A percentile compares a stretch with the other conserved stretches of the same genome.
Conservation (phyloP, 75 land plant species). For the Cunninghamia lanceolata region DNA sequence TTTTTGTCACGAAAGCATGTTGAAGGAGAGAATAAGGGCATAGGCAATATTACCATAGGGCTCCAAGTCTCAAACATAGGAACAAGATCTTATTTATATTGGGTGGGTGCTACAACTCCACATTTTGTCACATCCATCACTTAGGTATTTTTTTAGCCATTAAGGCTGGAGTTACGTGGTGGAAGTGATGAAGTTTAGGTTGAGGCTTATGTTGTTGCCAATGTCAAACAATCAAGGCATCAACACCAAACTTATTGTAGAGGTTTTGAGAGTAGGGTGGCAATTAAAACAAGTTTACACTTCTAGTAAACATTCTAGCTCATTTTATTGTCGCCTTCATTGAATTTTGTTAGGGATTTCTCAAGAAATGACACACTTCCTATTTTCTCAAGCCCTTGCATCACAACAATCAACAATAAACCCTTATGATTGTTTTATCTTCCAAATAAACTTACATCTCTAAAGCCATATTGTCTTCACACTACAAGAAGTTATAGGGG, state of each 20-base stretch:
- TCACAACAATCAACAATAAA: no score
- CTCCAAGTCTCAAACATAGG: constrained; percentile 23
- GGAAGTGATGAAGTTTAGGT: constrained; percentile 23
- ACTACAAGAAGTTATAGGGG: no score
- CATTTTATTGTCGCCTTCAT: no score
- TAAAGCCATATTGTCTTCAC: no score
- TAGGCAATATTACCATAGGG: constrained; percentile 29
- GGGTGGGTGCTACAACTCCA: constrained; percentile 45
- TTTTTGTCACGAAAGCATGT: background rate
- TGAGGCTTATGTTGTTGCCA: constrained; percentile 25
- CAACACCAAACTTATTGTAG: constrained; percentile 18
- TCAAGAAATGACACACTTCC: no score
- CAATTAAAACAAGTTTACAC: background rate
- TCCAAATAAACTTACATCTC: no score
- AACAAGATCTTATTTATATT: constrained; percentile 23
- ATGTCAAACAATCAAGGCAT: constrained; percentile 28
- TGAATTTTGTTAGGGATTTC: no score
- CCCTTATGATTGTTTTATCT: no score
- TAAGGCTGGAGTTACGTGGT: constrained; percentile 35
- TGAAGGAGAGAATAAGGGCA: background rate
- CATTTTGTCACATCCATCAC: constrained; percentile 29
- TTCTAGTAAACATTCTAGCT: no score
- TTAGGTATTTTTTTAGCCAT: constrained; percentile 45
- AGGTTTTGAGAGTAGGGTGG: constrained; percentile 17
- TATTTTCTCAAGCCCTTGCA: no score